Percentiles rank a stretch among this genome's conserved stretches.
phyloP scores from a whole-genome alignment of 139 green algal genomes.

The Closterium sp. region DNA sequence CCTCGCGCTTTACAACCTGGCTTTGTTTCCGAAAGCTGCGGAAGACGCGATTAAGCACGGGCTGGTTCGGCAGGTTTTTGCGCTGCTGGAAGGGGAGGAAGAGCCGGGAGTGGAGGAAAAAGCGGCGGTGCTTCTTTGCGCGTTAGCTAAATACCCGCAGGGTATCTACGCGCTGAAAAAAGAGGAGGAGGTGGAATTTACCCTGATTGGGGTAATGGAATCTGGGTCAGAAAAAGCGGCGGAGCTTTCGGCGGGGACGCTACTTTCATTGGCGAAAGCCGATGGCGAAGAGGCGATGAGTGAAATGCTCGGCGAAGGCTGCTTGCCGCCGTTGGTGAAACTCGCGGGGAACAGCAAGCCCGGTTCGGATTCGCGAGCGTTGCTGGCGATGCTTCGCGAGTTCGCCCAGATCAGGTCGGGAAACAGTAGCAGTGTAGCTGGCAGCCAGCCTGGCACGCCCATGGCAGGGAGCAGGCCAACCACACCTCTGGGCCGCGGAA shows the following conservation, averaged over 20 bases:
- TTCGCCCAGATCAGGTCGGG: not conserved
- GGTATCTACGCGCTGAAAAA: not conserved
- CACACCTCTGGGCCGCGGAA: not conserved
- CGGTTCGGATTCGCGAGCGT: not conserved
- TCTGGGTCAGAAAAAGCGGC: not conserved
- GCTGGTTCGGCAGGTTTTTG: not conserved
- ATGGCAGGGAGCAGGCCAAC: not conserved
- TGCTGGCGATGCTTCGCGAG: not conserved
- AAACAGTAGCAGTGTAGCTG: not conserved
- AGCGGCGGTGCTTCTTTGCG: not conserved
- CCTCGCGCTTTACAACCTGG: slow-evolving; percentile 1
- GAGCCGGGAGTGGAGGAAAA: slow-evolving; percentile 5
- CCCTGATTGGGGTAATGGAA: not conserved
- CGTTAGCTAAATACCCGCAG: not conserved
- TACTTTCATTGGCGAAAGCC: not conserved
- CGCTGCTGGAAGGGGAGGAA: not conserved
- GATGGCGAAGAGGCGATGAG: not conserved
- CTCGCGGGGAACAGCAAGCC: not conserved
- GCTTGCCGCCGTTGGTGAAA: not conserved
- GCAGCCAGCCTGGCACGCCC: not conserved
- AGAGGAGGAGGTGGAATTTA: not conserved
- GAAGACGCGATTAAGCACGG: not conserved
- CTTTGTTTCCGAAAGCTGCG: not conserved
- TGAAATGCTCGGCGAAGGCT: not conserved
- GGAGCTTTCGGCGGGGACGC: not conserved